Evolutionary conservation across 2,329 filamentous ascomycete species (phyloP), one percentile per base, ranked within the genome.

Genomic region (Alternaria longipes): DNA sequence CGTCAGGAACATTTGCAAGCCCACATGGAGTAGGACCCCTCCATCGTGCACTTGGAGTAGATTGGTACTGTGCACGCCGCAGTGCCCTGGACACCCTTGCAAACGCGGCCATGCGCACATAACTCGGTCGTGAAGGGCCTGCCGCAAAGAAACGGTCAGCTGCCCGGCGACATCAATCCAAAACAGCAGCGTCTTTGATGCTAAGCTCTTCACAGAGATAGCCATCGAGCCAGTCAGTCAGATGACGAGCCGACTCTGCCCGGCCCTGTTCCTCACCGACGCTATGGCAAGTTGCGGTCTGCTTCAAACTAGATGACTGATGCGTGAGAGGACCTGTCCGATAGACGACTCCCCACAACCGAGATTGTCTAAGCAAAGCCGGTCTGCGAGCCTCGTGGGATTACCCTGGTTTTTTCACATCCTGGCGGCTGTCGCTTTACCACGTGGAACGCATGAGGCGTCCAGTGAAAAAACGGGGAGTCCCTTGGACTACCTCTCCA

Each of bases 251-350:
- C 69, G 65, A 60, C 42, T 65, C 63, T 70, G 59, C 58, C 67
- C 67, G 65, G 57, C 59, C 59, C 54, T 46, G 60, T 44, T 49
- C 49, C 61, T 38, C 49, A 59, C 66, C 61, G 66, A 62, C 54
- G 60, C 60, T 58, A 68, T 60, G 63, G 56, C 65, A 68, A 65
- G 56, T 59, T 67, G 64, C 67, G 58, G 64, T 68, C 59, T 65
- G 60, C 64, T 56, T 65, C 60, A 60, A 57, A 60, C 64, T 58
- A 54, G 63, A 56, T 38, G 51, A 53, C 32, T 50, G 46, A 55
- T 56, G 53, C 59, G 56, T 41, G 26, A 30, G 42, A 34, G 32
- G 24, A 40, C 55, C 49, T 60, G 41, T 62, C 56, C 62, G 63
- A 61, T 60, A 62, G 46, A 60, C 59, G 58, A 63, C 55, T 60